Base-by-base conservation (phyloP, 129 eudicot species). In the Lonicera japonica region DNA sequence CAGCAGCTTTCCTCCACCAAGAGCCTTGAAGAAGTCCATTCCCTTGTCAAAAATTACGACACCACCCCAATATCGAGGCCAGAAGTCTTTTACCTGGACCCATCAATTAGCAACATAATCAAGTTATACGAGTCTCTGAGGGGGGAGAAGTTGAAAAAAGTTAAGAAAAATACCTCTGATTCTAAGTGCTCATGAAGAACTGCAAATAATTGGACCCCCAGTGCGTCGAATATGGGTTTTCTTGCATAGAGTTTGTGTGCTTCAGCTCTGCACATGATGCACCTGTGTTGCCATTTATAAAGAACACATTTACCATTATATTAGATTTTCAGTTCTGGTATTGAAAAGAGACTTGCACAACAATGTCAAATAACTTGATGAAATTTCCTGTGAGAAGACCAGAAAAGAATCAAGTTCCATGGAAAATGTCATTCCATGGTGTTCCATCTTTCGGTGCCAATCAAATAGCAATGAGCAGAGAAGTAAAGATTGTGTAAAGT, bases 1-100 rank as follows among this genome's bases (percentile, higher is more conserved):
- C 5, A 88, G 84, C 74, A 88, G 70, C 39, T 84, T 70, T 25
- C 96, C 96, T 58, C 92, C 96, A 7, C 96, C 96, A 24, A 88
- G 82, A 50, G 96, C 96, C 74, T 79, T 84, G 61, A 78, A 88
- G 63, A 88, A 81, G 23, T 74, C 89, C 82, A 72, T 80, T 64
- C 79, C 75, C 56, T 71, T 84, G 86, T 88, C 96, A 20, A 77
- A 79, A 46, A 84, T 82, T 51, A 84, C 82, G 23, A 71, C 82
- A 13, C 92, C 96, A 29, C 96, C 96, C 96, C 96, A 88, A 48
- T 88, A 88, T 68, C 92, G 71, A 0, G 96, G 96, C 96, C 96
- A 88, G 79, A 88, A 88, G 46, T 88, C 92, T 40, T 75, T 79
- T 57, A 88, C 88, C 95, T 87, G 63, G 48, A 50, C 70, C 24